Evolutionary conservation across 352 stramenopile species (phyloP).

Genomic region (Phytophthora melonis): DNA sequence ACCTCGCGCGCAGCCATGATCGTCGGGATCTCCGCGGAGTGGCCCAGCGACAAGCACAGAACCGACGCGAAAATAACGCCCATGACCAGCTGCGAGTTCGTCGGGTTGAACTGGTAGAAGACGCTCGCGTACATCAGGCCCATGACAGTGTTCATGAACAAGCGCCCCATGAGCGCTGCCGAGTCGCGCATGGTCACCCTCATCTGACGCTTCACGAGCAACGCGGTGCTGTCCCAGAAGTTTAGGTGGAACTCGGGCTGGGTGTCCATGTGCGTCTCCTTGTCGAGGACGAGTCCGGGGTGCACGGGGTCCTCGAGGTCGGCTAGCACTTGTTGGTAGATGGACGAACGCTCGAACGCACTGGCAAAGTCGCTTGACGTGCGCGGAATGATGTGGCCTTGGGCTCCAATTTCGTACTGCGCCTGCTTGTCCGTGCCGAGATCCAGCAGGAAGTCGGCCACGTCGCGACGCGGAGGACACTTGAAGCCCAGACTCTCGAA

Average conservation of each 20-base stretch:
- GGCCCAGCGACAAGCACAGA: slow-evolving; percentile 65
- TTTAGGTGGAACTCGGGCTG: slow-evolving; percentile 22
- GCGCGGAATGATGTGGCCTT: not conserved
- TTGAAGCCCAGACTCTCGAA: slow-evolving; percentile 71
- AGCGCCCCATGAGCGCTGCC: slow-evolving; percentile 39
- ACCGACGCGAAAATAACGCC: slow-evolving; percentile 75
- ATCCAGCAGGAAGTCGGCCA: slow-evolving; percentile 10
- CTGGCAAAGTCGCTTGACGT: slow-evolving; percentile 29
- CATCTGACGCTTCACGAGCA: slow-evolving; percentile 13
- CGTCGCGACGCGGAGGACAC: slow-evolving; percentile 7
- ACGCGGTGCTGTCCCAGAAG: slow-evolving; percentile 13
- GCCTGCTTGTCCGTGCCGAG: slow-evolving; percentile 30
- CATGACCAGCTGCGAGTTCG: slow-evolving; percentile 34
- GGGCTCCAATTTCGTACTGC: slow-evolving; percentile 36
- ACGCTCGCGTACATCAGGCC: slow-evolving; percentile 36
- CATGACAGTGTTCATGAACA: slow-evolving; percentile 49
- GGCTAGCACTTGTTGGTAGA: slow-evolving; percentile 37
- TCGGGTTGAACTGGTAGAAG: slow-evolving; percentile 37
- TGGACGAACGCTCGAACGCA: slow-evolving; percentile 28
- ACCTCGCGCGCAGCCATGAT: slow-evolving; percentile 56
- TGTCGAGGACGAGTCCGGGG: slow-evolving; percentile 33
- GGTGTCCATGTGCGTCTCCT: slow-evolving; percentile 19
- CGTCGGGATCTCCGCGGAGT: slow-evolving; percentile 63
- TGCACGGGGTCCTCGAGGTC: slow-evolving; percentile 24
- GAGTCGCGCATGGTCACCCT: slow-evolving; percentile 16